Percentiles rank a stretch among this genome's conserved stretches.
These are phyloP conservation scores for Coniosporium apollinis DNA, from an alignment of 495 filamentous ascomycete genomes.

Conservation along the genomic window DNA sequence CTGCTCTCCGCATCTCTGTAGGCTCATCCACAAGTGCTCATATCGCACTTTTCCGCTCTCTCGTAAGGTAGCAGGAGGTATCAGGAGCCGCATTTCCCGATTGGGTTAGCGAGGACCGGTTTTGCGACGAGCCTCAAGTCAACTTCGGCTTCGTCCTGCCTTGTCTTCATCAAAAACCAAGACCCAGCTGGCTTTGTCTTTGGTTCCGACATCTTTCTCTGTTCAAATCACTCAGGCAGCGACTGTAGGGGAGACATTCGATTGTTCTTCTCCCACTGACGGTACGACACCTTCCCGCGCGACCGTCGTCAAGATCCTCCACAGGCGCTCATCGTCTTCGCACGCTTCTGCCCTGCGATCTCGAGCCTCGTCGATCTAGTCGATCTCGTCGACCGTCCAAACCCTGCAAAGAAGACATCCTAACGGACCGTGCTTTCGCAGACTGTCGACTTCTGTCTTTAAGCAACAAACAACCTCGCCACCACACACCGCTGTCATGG, in stretches of 20 bases:
- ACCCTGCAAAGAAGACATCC: too few relatives aligned
- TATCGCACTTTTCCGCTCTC: not conserved
- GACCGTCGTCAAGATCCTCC: too few relatives aligned
- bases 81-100: not conserved
- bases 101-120: conserved; percentile 1
- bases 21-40: conserved; percentile 1
- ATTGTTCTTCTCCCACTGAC: conserved; percentile 88
- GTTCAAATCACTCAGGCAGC: conserved; percentile 6
- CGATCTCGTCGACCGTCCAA: too few relatives aligned
- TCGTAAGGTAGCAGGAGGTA: not conserved
- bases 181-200: conserved; percentile 2
- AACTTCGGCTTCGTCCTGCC: not conserved
- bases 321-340: too few relatives aligned
- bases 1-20: conserved; percentile 1
- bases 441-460: too few relatives aligned
- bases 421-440: too few relatives aligned
- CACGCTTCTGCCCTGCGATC: too few relatives aligned
- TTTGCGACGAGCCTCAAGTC: not conserved
- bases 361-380: too few relatives aligned
- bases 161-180: conserved; percentile 1
- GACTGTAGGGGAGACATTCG: conserved; percentile 82
- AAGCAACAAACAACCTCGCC: too few relatives aligned
- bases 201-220: conserved; percentile 8
- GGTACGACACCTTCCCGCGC: conserved; percentile 48
- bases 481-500: too few relatives aligned